Evolutionary conservation across 2,329 filamentous ascomycete genomes (phyloP).

Genomic region (Fusarium subglutinans): DNA sequence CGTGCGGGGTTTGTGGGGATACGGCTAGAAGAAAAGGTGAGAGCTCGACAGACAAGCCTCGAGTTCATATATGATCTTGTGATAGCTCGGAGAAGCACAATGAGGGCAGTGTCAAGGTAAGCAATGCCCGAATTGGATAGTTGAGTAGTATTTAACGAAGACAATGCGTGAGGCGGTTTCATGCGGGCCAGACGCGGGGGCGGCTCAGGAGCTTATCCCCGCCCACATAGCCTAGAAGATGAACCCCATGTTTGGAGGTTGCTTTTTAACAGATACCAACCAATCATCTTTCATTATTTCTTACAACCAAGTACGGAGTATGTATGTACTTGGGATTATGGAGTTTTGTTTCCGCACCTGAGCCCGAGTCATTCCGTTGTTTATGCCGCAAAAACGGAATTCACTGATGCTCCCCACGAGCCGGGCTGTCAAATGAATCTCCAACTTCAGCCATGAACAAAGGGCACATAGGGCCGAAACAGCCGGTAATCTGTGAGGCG

Average conservation of each 20-base stretch:
- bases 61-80: slow-evolving; percentile 28
- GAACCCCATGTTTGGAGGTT: background rate
- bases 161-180: slow-evolving; percentile 16
- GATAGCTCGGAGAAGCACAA: background rate
- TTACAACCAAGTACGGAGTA: background rate
- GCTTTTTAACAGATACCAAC: background rate
- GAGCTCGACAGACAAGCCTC: slow-evolving; percentile 7
- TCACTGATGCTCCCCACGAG: background rate
- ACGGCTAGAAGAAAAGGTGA: background rate
- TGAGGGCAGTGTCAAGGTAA: background rate
- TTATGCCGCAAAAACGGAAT: background rate
- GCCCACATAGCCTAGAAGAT: background rate
- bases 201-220: slow-evolving; percentile 4
- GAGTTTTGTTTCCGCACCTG: slow-evolving; percentile 8
- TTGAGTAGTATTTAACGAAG: slow-evolving; percentile 10
- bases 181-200: slow-evolving; percentile 28
- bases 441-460: slow-evolving; percentile 6
- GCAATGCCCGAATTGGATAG: background rate
- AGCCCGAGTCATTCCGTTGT: slow-evolving; percentile 14
- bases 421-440: slow-evolving; percentile 10
- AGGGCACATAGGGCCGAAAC: background rate
- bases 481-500: background rate
- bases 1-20: background rate
- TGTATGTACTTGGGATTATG: background rate
- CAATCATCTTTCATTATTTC: slow-evolving; percentile 15